phyloP scores from a whole-genome alignment of 139 green algal genomes.

The Chlorella sp. region DNA sequence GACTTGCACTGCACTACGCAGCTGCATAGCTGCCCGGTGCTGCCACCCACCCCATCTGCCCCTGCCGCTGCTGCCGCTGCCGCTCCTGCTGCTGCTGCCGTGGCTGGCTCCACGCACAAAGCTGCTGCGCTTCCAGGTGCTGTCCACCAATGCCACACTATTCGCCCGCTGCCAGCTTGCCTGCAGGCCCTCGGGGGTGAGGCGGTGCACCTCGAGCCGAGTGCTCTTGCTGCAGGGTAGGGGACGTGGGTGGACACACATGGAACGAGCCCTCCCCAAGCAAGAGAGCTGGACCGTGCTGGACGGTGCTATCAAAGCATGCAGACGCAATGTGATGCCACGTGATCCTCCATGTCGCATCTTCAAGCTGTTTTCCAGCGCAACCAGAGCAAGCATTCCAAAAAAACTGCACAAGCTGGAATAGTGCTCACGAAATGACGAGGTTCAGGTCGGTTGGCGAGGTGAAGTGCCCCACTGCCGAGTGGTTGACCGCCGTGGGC shows the following conservation, averaged over 20 bases:
- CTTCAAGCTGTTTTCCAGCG: background rate
- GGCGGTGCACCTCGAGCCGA: constrained; percentile 87
- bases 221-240: constrained; percentile 76
- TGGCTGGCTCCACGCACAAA: too few species aligned
- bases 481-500: constrained; percentile 88
- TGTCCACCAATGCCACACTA: constrained; percentile 64
- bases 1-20: too few species aligned
- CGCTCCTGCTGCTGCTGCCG: too few species aligned
- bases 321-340: background rate
- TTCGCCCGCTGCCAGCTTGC: too few species aligned
- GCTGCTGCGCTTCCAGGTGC: too few species aligned
- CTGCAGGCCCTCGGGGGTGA: constrained; percentile 82
- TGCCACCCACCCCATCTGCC: too few species aligned
- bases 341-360: background rate
- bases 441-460: constrained; percentile 83
- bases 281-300: too few species aligned
- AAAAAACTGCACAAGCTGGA: background rate
- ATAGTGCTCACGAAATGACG: constrained; percentile 80
- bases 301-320: background rate
- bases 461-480: constrained; percentile 90
- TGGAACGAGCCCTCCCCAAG: background rate
- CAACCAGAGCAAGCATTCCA: too few species aligned
- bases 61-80: too few species aligned
- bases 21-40: too few species aligned
- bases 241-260: too few species aligned